Conservation (phyloP, 2,329 filamentous ascomycete species). For the Paramyrothecium roridum region DNA sequence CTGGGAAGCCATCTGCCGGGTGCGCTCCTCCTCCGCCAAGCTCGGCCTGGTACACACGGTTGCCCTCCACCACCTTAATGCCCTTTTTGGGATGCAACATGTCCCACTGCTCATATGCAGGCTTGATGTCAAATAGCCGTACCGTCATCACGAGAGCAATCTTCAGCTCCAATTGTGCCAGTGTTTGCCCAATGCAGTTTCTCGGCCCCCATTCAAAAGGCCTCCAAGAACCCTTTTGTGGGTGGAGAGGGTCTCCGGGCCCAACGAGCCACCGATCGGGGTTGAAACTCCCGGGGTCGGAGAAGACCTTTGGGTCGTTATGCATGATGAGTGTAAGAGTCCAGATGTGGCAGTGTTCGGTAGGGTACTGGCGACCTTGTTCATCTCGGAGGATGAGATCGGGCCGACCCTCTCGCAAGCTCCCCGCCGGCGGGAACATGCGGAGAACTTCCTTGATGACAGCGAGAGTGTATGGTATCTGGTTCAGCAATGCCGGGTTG, state of each 20-base stretch:
- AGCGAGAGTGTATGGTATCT: not conserved
- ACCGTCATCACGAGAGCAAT: not conserved
- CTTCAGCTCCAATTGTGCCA: not conserved
- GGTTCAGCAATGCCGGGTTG: not conserved
- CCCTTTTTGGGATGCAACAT: not conserved
- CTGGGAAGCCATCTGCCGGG: not conserved
- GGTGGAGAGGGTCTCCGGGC: not conserved
- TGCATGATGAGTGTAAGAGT: not conserved
- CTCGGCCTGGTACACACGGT: not conserved
- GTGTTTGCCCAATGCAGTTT: slow-evolving; percentile 14
- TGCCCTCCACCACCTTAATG: not conserved
- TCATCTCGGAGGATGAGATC: not conserved
- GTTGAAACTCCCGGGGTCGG: not conserved
- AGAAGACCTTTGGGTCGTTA: not conserved
- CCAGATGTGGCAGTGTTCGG: not conserved
- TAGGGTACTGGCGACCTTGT: not conserved
- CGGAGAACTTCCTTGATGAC: not conserved
- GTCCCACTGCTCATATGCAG: not conserved
- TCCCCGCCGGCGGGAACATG: not conserved
- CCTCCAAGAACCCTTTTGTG: not conserved
- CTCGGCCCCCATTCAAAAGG: slow-evolving; percentile 6
- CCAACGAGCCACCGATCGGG: not conserved
- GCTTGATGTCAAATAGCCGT: not conserved
- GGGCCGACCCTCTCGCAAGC: not conserved
- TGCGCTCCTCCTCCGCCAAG: not conserved